Evolutionary conservation across 441 rosid species (phyloP), one percentile per base, ranked within the genome.

Genomic region (Capsella rubella): DNA sequence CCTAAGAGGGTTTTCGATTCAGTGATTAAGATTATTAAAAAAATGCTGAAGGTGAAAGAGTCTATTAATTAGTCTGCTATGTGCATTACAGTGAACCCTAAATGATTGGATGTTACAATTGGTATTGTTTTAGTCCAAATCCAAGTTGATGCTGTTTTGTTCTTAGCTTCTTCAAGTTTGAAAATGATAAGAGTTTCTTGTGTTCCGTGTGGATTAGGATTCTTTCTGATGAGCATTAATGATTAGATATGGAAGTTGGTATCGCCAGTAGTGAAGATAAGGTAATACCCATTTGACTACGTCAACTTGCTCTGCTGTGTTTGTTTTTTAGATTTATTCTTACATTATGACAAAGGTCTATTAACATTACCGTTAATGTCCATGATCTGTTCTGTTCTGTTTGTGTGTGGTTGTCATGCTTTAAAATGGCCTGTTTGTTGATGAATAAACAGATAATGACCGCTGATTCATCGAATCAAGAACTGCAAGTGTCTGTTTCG

Each of bases 401-500:
- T 49, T 71, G 16, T 56, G 61, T 32, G 77, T 72, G 76, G 15
- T 18, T 37, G 21, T 52, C 43, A 42, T 32, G 71, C 74, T 68
- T 63, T 83, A 77, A 75, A 72, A 66, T 65, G 71, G 56, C 58
- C 49, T 78, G 71, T 61, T 81, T 79, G 73, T 68, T 49, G 10
- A 15, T 18, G 12, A 63, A 80, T 64, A 71, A 73, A 69, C 85
- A 84, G 85, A 82, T 81, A 79, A 64, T 28, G 67, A 78, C 74
- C 63, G 81, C 76, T 16, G 78, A 62, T 75, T 78, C 87, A 58
- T 76, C 93, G 49, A 83, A 78, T 63, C 86, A 87, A 62, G 78
- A 65, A 29, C 87, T 88, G 67, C 80, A 89, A 71, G 92, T 81
- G 70, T 95, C 99, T 43, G 86, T 92, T 73, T 95, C 98, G 2